Percentiles rank a stretch among this genome's conserved stretches.
Evolutionary conservation across 2,329 filamentous ascomycete species (phyloP).

Genomic region (Fusarium odoratissimum): DNA sequence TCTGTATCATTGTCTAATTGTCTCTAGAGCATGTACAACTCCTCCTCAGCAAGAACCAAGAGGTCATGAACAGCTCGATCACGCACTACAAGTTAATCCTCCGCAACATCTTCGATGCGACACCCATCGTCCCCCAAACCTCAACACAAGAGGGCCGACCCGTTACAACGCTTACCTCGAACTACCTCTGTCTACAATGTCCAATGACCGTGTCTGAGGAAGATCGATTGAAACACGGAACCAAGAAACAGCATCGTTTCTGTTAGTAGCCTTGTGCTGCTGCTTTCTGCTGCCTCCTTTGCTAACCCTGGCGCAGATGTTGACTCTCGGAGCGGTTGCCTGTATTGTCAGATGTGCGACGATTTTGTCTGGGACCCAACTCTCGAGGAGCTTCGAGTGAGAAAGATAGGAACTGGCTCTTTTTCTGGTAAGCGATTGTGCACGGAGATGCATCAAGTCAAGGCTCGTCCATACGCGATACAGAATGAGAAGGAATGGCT

Average conservation of each 20-base stretch:
- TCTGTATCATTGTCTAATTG: slow-evolving; percentile 44
- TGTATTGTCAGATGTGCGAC: slow-evolving; percentile 85
- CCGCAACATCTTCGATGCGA: slow-evolving; percentile 75
- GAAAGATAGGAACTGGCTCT: slow-evolving; percentile 75
- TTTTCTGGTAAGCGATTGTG: slow-evolving; percentile 66
- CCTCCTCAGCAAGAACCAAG: slow-evolving; percentile 70
- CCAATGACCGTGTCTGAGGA: slow-evolving; percentile 74
- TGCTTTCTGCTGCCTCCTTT: slow-evolving; percentile 1
- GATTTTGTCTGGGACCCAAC: slow-evolving; percentile 87
- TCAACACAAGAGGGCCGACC: slow-evolving; percentile 68
- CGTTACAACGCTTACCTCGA: slow-evolving; percentile 72
- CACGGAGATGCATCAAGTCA: not conserved
- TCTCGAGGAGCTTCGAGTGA: slow-evolving; percentile 78
- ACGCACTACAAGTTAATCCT: slow-evolving; percentile 79
- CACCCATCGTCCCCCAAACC: slow-evolving; percentile 73
- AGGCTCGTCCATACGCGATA: not conserved
- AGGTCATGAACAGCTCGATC: slow-evolving; percentile 75
- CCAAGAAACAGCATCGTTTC: slow-evolving; percentile 77
- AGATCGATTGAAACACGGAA: slow-evolving; percentile 74
- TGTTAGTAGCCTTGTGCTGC: slow-evolving; percentile 62
- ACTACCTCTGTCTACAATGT: slow-evolving; percentile 80
- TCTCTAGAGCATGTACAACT: slow-evolving; percentile 76
- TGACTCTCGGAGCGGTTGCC: slow-evolving; percentile 78
- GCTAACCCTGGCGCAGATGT: slow-evolving; percentile 67
- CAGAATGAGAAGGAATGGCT: not conserved